Conservation (phyloP, 805 yeast genomes). For the Yarrowia osloensis region DNA sequence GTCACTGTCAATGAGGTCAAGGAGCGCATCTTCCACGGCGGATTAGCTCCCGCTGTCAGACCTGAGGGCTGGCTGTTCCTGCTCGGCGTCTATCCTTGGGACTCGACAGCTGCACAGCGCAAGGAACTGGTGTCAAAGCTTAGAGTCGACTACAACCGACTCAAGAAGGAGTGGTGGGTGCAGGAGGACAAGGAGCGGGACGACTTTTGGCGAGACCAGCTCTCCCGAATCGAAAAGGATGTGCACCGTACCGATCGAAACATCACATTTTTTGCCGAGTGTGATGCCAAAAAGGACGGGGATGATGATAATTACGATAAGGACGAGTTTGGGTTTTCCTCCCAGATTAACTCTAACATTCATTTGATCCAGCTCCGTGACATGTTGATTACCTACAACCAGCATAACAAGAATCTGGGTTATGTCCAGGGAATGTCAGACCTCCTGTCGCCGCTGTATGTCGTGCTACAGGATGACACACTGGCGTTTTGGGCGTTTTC, state of each 20-base stretch:
- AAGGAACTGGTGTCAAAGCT: conserved; percentile 57
- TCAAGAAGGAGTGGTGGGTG: conserved; percentile 71
- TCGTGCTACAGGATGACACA: conserved; percentile 62
- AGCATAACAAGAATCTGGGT: conserved; percentile 78
- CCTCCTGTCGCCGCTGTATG: conserved; percentile 80
- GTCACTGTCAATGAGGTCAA: conserved; percentile 78
- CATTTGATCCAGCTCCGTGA: conserved; percentile 73
- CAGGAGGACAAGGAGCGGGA: conserved; percentile 57
- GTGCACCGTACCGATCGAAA: conserved; percentile 88
- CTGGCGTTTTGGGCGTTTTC: conserved; percentile 87
- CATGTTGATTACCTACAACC: conserved; percentile 82
- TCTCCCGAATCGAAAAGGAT: conserved; percentile 87
- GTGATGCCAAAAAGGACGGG: conserved; percentile 54
- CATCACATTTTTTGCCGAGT: conserved; percentile 60
- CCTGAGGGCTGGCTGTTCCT: conserved; percentile 84
- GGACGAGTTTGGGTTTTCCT: conserved; percentile 29
- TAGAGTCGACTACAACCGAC: conserved; percentile 57
- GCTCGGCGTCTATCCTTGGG: conserved; percentile 87
- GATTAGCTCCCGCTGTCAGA: conserved; percentile 62
- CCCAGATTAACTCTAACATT: conserved; percentile 57
- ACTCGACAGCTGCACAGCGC: conserved; percentile 70
- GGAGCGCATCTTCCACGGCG: conserved; percentile 87
- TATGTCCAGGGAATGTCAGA: conserved; percentile 99
- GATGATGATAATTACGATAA: conserved; percentile 43
- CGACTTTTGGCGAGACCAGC: conserved; percentile 87